Evolutionary conservation across 306 rosid genomes (phyloP), one percentile per base, ranked within the genome.

Genomic region (Rosa persica): DNA sequence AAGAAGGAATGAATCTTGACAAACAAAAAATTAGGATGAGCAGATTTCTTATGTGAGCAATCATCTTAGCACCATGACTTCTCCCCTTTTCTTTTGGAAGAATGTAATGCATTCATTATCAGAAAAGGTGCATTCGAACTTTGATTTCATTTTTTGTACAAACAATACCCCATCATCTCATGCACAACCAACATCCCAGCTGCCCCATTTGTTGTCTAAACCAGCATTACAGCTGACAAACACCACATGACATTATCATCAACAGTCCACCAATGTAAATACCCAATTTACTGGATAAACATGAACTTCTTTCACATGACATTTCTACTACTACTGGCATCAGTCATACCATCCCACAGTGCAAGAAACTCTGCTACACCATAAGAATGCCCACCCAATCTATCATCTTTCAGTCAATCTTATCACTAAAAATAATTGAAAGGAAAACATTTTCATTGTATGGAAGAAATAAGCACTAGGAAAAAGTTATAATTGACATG

Each of bases 331-430:
- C 34, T 23, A 57, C 5, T 4, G 4, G 34, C 13, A 57, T 57
- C 64, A 57, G 25, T 23, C 12, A 57, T 22, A 57, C 64, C 5
- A 23, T 57, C 34, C 34, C 64, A 2, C 64, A 52, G 58, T 57
- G 48, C 71, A 67, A 67, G 48, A 38, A 65, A 39, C 23, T 36
- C 67, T 40, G 22, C 70, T 65, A 65, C n/a, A 34, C 70, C 17
- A 16, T 60, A 60, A 51, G 5, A 61, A 3, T 6, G 9, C 44
- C 34, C 5, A 61, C 30, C 30, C 30, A 27, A 27, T 27, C 30
- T 27, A 27, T 61, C 19, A 61, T 61, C 40, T 61, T 61, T 61
- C 40, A 11, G 38, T 60, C 57, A 51, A 51, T 51, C n/a, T 6
- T 12, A 51, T 19, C n/a, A 51, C n/a, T 51, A 15, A 51, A 19